phyloP scores from a whole-genome alignment of 2,329 filamentous ascomycete genomes.

The Beauveria brongniartii region DNA sequence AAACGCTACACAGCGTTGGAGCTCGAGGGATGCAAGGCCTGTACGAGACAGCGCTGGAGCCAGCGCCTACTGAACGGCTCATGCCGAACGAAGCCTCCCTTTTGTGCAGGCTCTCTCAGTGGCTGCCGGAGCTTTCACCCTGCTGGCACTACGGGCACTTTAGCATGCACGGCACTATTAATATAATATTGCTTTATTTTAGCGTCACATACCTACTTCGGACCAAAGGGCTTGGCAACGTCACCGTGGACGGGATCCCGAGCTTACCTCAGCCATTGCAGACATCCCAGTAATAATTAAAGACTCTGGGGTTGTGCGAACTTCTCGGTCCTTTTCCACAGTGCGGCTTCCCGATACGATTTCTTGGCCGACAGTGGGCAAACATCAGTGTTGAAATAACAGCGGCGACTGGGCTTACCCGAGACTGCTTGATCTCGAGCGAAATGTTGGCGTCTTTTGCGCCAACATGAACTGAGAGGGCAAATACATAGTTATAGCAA shows the following conservation, averaged over 20 bases:
- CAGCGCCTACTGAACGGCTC: neutral
- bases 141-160: neutral
- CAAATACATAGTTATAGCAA: no score
- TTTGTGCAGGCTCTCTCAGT: neutral
- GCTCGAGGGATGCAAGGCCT: neutral
- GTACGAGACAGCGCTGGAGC: neutral
- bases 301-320: no score
- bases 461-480: no score
- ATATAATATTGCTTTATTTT: neutral
- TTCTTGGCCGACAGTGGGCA: neutral
- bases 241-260: neutral
- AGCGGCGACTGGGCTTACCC: no score
- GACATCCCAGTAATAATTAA: no score
- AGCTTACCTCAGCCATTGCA: neutral
- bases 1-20: neutral
- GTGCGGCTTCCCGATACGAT: no score
- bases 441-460: no score
- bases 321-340: no score
- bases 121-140: neutral
- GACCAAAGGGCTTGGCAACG: slow-evolving; percentile 1
- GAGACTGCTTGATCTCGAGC: no score
- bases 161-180: neutral
- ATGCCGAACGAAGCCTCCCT: neutral
- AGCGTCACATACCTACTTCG: neutral
- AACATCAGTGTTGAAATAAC: no score